phyloP scores from a whole-genome alignment of 2,329 filamentous ascomycete species.

The Pseudopyricularia cyperi region DNA sequence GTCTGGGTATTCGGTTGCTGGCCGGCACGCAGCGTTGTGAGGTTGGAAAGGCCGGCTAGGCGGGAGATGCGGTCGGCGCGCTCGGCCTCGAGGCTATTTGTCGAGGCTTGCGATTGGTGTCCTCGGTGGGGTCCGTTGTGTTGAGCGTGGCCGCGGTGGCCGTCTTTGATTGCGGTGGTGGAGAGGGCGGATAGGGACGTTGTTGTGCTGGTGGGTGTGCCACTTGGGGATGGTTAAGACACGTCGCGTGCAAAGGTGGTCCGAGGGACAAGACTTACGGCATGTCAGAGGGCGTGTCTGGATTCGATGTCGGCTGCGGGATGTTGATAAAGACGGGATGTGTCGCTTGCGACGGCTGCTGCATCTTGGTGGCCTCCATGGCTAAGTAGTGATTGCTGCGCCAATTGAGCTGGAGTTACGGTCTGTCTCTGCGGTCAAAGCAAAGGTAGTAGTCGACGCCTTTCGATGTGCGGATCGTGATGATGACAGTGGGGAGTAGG shows the following conservation, averaged over 20 bases:
- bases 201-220: conserved; percentile 84
- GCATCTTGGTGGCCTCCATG: conserved; percentile 10
- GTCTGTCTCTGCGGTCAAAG: too few species aligned
- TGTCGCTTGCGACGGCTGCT: conserved; percentile 12
- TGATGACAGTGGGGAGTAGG: too few species aligned
- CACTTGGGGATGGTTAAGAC: conserved; percentile 35
- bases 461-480: too few species aligned
- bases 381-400: background rate
- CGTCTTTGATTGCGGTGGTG: conserved; percentile 92
- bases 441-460: too few species aligned
- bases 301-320: conserved; percentile 64
- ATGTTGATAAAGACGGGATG: conserved; percentile 68
- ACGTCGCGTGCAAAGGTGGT: background rate
- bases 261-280: conserved; percentile 49
- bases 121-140: conserved; percentile 43
- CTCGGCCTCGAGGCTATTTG: conserved; percentile 74
- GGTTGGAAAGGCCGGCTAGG: conserved; percentile 78
- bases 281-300: conserved; percentile 77
- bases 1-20: conserved; percentile 26
- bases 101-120: conserved; percentile 46
- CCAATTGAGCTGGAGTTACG: background rate
- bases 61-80: conserved; percentile 92
- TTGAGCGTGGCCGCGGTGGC: conserved; percentile 70
- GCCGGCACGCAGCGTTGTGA: conserved; percentile 55
- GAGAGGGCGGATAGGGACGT: conserved; percentile 86